Percentiles rank a stretch among this genome's conserved stretches.
phyloP scores from a whole-genome alignment of 805 yeast species.

The Nakazawaea ishiwadae region DNA sequence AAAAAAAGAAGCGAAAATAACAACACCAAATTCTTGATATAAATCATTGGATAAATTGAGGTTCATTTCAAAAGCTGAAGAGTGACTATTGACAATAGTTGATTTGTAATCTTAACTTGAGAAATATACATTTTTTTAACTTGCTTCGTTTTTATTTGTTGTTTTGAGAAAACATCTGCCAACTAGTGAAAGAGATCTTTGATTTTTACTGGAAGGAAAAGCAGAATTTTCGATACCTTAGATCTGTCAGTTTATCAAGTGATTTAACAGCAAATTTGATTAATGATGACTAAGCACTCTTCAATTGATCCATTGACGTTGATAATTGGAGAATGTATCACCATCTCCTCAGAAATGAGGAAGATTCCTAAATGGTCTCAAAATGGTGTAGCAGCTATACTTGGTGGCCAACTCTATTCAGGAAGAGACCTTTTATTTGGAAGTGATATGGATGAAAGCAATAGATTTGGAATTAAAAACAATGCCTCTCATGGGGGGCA shows the following conservation, averaged over 20 bases:
- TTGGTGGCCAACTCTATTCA: conserved; percentile 48
- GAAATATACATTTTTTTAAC: too few relatives aligned
- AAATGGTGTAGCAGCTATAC: conserved; percentile 73
- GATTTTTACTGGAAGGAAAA: too few relatives aligned
- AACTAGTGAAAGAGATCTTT: too few relatives aligned
- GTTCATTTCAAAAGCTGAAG: too few relatives aligned
- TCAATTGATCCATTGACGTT: conserved; percentile 71
- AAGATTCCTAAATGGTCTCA: conserved; percentile 74
- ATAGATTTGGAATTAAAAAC: conserved; percentile 20
- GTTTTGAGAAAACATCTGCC: too few relatives aligned
- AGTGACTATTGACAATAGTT: background rate
- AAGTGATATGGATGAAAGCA: conserved; percentile 27
- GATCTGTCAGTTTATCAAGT: too few relatives aligned
- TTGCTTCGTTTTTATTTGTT: too few relatives aligned
- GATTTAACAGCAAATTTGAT: too few relatives aligned
- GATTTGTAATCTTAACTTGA: background rate
- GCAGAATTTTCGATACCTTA: too few relatives aligned
- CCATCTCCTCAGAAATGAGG: conserved; percentile 84
- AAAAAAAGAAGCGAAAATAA: background rate
- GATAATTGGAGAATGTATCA: conserved; percentile 83
- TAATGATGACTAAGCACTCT: background rate
- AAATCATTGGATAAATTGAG: background rate
- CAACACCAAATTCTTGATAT: background rate
- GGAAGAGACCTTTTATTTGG: conserved; percentile 22
- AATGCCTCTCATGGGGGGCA: background rate